Base-by-base conservation (phyloP, 2,329 filamentous ascomycete genomes). In the Karstenula rhodostoma region DNA sequence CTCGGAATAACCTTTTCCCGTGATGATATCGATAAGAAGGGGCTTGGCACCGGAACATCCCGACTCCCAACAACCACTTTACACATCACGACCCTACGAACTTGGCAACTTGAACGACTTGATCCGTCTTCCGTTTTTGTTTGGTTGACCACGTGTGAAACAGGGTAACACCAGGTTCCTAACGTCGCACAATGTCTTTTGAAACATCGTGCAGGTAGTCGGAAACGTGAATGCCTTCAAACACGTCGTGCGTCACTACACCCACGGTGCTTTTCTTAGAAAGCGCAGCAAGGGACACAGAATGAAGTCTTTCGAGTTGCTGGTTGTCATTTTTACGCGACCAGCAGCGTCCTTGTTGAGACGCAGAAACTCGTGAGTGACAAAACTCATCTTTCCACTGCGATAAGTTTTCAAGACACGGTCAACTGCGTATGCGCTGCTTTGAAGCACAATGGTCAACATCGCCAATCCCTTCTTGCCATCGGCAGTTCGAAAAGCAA, bases 141-240 rank as follows among this genome's bases (percentile, higher is more conserved):
- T 44, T 19, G 22, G 58, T 59, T 44, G 67, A 63, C 67, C 56
- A 60, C 48, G 42, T 60, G 50, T 59, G 57, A 61, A 58, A 61
- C 59, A 58, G 44, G 54, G 54, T 49, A 61, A 8, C 17, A n/a
- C 55, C 37, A 56, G 22, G 59, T 10, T 55, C 43, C 56, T 35
- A 23, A 43, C 37, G 27, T 33, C 7, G 27, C 58, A 57, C 40
- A 37, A 35, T 25, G 27, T 5, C 44, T 58, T 25, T 63, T 63
- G 69, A 73, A 73, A 73, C 70, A 44, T 61, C 40, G 47, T 49
- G 51, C 4, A 35, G 37, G 35, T 57, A 35, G 29, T 32, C 56
- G 67, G 66, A 74, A 73, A 74, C 71, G 62, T 60, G 55, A 57
- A 43, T 46, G 48, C 61, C 64, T 58, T 66, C 67, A 64, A 22